These are phyloP conservation scores for Lactarius deliciosus DNA, from an alignment of 768 basidiomycete species.

Conservation along the genomic window DNA sequence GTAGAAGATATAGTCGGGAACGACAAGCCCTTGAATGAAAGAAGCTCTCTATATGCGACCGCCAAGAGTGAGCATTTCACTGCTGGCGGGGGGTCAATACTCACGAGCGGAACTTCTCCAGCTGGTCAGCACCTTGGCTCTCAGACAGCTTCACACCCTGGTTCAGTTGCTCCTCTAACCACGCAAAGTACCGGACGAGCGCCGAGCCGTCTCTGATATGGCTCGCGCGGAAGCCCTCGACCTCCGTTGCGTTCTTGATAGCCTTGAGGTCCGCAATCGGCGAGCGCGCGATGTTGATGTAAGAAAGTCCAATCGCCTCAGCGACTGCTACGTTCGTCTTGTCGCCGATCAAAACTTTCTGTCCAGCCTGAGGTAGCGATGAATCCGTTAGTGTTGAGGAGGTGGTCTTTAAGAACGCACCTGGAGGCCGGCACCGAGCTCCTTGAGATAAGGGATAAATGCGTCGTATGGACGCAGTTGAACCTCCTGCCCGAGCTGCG, in stretches of 20 bases:
- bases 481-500: slow-evolving; percentile 57
- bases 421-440: slow-evolving; percentile 41
- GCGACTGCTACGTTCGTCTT: slow-evolving; percentile 82
- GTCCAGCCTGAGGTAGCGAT: background rate
- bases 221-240: slow-evolving; percentile 85
- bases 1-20: slow-evolving; percentile 92
- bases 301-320: slow-evolving; percentile 73
- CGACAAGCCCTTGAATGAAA: slow-evolving; percentile 81
- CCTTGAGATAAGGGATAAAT: slow-evolving; percentile 64
- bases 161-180: slow-evolving; percentile 84
- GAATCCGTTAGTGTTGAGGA: background rate
- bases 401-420: background rate
- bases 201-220: slow-evolving; percentile 92
- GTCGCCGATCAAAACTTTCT: slow-evolving; percentile 76
- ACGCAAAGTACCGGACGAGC: slow-evolving; percentile 85
- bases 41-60: slow-evolving; percentile 55
- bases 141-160: slow-evolving; percentile 67
- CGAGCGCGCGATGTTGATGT: slow-evolving; percentile 61
- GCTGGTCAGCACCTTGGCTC: slow-evolving; percentile 71
- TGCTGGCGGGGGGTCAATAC: slow-evolving; percentile 33
- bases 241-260: slow-evolving; percentile 76
- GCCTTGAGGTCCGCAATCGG: slow-evolving; percentile 79
- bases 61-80: background rate
- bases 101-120: slow-evolving; percentile 81
- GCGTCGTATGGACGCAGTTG: slow-evolving; percentile 67